Conservation (phyloP, 441 rosid species). For the Monsonia emarginata region DNA sequence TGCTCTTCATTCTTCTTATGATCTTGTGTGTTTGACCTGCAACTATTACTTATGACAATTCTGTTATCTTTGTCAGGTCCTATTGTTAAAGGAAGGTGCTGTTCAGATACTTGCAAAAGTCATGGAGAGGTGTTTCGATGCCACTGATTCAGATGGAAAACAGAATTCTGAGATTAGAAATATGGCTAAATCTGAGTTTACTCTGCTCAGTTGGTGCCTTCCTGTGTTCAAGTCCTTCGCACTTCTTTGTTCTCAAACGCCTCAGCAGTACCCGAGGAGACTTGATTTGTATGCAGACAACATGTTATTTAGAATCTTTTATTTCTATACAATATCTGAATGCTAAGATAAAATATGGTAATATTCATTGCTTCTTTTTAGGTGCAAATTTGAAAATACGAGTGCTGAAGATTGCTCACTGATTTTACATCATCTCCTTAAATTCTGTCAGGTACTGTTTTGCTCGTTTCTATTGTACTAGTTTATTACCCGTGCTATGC, state of each 20-base stretch:
- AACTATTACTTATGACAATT: constrained; percentile 8
- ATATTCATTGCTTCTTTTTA: constrained; percentile 22
- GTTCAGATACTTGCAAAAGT: constrained; percentile 45
- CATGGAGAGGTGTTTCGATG: constrained; percentile 56
- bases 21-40: constrained; percentile 4
- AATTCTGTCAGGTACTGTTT: constrained; percentile 63
- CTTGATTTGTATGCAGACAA: constrained; percentile 49
- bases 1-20: not conserved
- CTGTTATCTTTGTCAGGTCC: constrained; percentile 34
- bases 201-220: constrained; percentile 53
- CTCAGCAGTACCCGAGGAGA: constrained; percentile 29
- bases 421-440: constrained; percentile 47
- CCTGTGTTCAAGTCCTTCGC: constrained; percentile 67
- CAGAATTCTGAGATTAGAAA: constrained; percentile 34
- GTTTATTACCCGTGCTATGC: too few relatives aligned
- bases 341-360: constrained; percentile 4
- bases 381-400: constrained; percentile 39
- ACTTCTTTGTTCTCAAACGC: constrained; percentile 43
- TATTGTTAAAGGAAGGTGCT: constrained; percentile 59
- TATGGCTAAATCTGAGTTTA: constrained; percentile 33
- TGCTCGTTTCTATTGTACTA: constrained; percentile 11
- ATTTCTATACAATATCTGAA: constrained; percentile 7
- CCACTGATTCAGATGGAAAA: constrained; percentile 40
- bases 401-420: constrained; percentile 50
- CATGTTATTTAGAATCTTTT: constrained; percentile 15